A percentile compares a stretch with the other conserved stretches of the same genome.
phyloP scores from a whole-genome alignment of 148 eudicot genomes.

The Cornus florida region DNA sequence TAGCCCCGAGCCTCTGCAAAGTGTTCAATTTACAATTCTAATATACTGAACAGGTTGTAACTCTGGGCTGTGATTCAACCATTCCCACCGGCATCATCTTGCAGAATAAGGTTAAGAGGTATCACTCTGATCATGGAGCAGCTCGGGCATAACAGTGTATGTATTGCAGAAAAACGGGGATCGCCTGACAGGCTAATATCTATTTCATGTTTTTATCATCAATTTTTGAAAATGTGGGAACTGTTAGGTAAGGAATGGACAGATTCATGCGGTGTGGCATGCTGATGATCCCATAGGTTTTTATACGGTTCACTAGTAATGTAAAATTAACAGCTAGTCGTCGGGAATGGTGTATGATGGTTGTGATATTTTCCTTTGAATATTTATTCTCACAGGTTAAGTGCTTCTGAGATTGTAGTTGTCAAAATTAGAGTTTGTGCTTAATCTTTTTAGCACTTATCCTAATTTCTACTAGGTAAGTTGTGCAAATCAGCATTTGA shows the following conservation, averaged over 20 bases:
- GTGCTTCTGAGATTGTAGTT: neutral
- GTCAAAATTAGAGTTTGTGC: neutral
- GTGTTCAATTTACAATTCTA: neutral
- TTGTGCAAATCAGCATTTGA: neutral
- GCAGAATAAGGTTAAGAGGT: neutral
- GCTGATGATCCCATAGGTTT: slow-evolving; percentile 4
- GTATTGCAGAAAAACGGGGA: slow-evolving; percentile 1
- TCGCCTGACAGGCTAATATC: neutral
- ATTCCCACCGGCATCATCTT: neutral
- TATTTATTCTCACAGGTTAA: neutral
- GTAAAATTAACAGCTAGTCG: neutral
- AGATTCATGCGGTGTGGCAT: neutral
- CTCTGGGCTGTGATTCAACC: neutral
- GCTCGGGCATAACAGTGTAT: neutral
- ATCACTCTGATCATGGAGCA: neutral
- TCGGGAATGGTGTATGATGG: neutral
- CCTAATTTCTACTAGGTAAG: too few relatives aligned
- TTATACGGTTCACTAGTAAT: neutral
- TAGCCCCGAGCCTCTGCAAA: slow-evolving; percentile 13
- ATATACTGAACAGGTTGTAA: neutral
- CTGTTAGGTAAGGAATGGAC: neutral
- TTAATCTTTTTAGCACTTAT: neutral
- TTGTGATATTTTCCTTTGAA: neutral
- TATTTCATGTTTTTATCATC: neutral
- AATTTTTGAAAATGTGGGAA: neutral